Evolutionary conservation across 73 alveolate genomes (phyloP), one percentile per base, ranked within the genome.

Genomic region (Paramecium tetraurelia): DNA sequence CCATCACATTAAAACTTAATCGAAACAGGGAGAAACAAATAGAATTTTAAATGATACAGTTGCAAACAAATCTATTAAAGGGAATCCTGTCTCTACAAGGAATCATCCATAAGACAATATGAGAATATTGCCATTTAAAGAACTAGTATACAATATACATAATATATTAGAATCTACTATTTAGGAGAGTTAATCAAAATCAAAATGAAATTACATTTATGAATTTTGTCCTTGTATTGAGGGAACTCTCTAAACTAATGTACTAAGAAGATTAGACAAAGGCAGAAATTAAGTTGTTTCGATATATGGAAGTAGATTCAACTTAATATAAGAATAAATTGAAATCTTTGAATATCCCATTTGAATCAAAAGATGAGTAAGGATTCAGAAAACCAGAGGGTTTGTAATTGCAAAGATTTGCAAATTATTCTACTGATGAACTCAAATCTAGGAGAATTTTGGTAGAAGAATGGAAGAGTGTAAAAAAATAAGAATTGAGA

Each of bases 331-430:
- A 80, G 24, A 22, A 80, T n/a, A 80, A 80, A 80, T 20, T 80
- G 53, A 80, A 80, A 80, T 80, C 90, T 7, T 48, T 80, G 29
- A 43, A 33, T 11, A 22, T 44, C 4, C 77, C 90, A 43, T 80
- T 80, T 80, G 33, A 46, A 40, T 80, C 90, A n/a, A 80, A 80
- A 80, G 90, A 80, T 41, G 76, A 2, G 7, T 10, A 20, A 24
- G 90, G 90, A 24, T 80, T 41, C 14, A 80, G 90, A 80, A 48
- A 46, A 72, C 86, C 86, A 12, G 63, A 48, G 27, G 90, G 90
- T 43, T 80, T 80, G 14, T 5, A 36, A 36, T 12, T 27, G 6
- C 8, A 21, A 43, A 44, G 22, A 80, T 18, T 22, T 27, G 21
- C n/a, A 4, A 33, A 41, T 44, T 22, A 46, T 44, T 44, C 75